These are phyloP conservation scores for Parmelia sp. DNA, from an alignment of 495 filamentous ascomycete genomes.

Conservation along the genomic window DNA sequence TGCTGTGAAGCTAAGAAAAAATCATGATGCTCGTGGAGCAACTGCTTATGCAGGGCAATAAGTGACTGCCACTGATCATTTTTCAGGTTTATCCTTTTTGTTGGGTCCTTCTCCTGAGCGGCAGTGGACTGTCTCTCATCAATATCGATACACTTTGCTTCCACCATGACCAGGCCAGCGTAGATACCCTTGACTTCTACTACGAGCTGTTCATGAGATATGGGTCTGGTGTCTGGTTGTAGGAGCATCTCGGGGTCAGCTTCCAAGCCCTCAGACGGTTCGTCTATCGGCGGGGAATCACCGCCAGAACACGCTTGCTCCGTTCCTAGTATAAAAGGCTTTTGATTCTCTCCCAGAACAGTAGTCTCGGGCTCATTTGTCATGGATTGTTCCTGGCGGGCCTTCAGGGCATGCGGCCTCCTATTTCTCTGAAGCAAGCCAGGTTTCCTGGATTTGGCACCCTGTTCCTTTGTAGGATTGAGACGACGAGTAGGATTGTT, in stretches of 20 bases:
- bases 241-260: constrained; percentile 31
- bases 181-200: constrained; percentile 43
- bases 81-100: constrained; percentile 27
- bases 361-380: background rate
- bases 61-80: constrained; percentile 44
- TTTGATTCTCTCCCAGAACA: background rate
- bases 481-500: background rate
- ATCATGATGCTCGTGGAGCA: constrained; percentile 43
- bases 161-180: constrained; percentile 44
- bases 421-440: background rate
- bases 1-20: constrained; percentile 48
- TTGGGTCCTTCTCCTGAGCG: constrained; percentile 31
- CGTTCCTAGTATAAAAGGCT: background rate
- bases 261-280: background rate
- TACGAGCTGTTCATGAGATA: constrained; percentile 69
- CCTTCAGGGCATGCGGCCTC: background rate
- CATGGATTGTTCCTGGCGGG: background rate
- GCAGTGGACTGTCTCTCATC: constrained; percentile 31
- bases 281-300: background rate
- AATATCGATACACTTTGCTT: constrained; percentile 45
- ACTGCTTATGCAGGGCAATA: constrained; percentile 33
- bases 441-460: background rate
- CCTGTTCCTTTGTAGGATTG: background rate
- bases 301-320: background rate
- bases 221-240: constrained; percentile 59